Evolutionary conservation across 2,329 filamentous ascomycete genomes (phyloP).

Genomic region (Lachnellula occidentalis): DNA sequence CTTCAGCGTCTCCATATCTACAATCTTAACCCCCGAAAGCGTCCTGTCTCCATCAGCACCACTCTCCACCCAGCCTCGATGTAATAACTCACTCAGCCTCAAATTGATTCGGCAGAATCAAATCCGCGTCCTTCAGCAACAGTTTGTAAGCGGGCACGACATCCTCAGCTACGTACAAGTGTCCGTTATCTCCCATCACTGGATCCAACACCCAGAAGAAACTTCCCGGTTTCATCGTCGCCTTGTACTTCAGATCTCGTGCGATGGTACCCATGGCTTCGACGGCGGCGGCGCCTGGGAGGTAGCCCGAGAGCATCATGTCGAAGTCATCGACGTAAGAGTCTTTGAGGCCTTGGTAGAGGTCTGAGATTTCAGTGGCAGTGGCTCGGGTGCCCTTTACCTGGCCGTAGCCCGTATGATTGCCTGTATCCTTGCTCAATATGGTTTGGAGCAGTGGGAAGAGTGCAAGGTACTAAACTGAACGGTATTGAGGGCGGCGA

Average conservation of each 20-base stretch:
- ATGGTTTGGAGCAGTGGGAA: background rate
- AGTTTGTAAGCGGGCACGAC: slow-evolving; percentile 87
- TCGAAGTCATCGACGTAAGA: slow-evolving; percentile 85
- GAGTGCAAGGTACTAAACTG: slow-evolving; percentile 72
- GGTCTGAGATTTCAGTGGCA: slow-evolving; percentile 73
- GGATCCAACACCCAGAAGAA: slow-evolving; percentile 99
- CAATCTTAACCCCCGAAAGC: slow-evolving; percentile 79
- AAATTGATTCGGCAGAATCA: slow-evolving; percentile 95
- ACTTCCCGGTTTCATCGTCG: slow-evolving; percentile 56
- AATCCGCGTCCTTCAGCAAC: slow-evolving; percentile 73
- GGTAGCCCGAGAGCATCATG: slow-evolving; percentile 91
- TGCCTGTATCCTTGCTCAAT: slow-evolving; percentile 52
- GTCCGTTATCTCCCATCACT: slow-evolving; percentile 95
- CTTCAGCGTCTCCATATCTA: slow-evolving; percentile 65
- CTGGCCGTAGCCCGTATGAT: slow-evolving; percentile 89
- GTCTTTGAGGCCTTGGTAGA: slow-evolving; percentile 80
- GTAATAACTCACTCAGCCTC: slow-evolving; percentile 72
- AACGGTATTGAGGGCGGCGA: slow-evolving; percentile 90
- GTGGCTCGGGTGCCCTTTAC: slow-evolving; percentile 79
- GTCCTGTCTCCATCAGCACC: slow-evolving; percentile 47
- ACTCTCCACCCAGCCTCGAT: background rate
- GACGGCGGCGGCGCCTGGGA: slow-evolving; percentile 80
- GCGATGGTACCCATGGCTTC: slow-evolving; percentile 80
- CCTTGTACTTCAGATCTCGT: slow-evolving; percentile 67
- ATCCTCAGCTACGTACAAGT: slow-evolving; percentile 84